Evolutionary conservation across 2,329 filamentous ascomycete species (phyloP).

Genomic region (Lachnellula subtilissima): DNA sequence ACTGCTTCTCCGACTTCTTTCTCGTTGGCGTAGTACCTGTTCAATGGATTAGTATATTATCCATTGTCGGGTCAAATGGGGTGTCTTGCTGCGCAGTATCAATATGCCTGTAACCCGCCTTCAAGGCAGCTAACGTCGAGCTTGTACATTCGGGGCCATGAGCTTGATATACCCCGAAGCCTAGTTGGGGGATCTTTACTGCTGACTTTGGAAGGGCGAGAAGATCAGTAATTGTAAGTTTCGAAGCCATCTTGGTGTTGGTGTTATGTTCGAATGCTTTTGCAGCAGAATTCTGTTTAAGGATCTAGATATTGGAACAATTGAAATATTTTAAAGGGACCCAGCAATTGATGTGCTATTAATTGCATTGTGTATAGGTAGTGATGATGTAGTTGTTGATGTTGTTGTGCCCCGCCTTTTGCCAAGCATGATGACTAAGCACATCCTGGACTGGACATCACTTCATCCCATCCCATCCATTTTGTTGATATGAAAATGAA

Average conservation of each 20-base stretch:
- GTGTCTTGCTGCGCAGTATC: slow-evolving; percentile 49
- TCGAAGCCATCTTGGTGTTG: slow-evolving; percentile 3
- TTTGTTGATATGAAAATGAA: neutral
- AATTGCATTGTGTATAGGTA: neutral
- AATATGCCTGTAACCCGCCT: slow-evolving; percentile 57
- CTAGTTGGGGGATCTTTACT: slow-evolving; percentile 58
- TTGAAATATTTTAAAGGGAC: neutral
- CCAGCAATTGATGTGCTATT: neutral
- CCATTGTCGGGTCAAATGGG: neutral
- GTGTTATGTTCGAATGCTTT: neutral
- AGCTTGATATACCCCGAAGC: slow-evolving; percentile 67
- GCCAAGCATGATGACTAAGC: neutral
- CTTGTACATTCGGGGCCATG: slow-evolving; percentile 47
- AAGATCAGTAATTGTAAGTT: slow-evolving; percentile 15
- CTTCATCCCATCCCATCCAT: neutral
- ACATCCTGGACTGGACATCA: neutral
- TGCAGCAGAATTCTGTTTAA: no score
- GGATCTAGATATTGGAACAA: neutral
- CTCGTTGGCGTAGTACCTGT: slow-evolving; percentile 66
- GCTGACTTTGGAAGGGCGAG: slow-evolving; percentile 28
- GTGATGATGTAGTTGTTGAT: neutral
- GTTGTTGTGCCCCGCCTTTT: neutral
- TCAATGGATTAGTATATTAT: neutral
- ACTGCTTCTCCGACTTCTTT: slow-evolving; percentile 60
- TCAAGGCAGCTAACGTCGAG: slow-evolving; percentile 55